Evolutionary conservation across 805 yeast genomes (phyloP).

Genomic region (Cyberlindnera sargentensis): DNA sequence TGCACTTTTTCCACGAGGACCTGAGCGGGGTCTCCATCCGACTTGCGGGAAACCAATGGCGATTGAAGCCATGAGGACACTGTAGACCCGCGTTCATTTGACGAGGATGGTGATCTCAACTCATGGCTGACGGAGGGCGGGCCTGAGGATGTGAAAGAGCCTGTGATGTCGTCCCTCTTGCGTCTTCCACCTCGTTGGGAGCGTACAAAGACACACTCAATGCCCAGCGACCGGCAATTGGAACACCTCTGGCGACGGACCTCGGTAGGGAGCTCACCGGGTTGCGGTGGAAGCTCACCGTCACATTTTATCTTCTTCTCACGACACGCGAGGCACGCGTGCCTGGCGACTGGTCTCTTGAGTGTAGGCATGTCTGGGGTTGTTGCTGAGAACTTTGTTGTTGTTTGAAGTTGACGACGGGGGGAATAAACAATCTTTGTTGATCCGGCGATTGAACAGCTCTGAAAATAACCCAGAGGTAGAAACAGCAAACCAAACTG

Average conservation of each 20-base stretch:
- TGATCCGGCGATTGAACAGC: too few relatives aligned
- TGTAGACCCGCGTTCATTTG: not conserved
- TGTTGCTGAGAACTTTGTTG: not conserved
- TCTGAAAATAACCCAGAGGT: too few relatives aligned
- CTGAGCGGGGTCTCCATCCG: conserved; percentile 4
- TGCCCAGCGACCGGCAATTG: conserved; percentile 39
- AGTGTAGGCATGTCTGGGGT: not conserved
- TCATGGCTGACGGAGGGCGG: not conserved
- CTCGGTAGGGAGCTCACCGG: conserved; percentile 23
- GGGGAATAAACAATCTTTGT: not conserved
- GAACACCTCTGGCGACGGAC: conserved; percentile 30
- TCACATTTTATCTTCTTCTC: conserved; percentile 63
- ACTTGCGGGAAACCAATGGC: conserved; percentile 4
- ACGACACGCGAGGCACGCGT: conserved; percentile 59
- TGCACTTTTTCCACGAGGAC: conserved; percentile 17
- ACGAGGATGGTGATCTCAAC: not conserved
- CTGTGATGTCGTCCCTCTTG: conserved; percentile 9
- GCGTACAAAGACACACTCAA: conserved; percentile 49
- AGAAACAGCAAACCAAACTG: too few relatives aligned
- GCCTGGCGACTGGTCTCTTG: conserved; percentile 45
- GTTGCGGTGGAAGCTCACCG: conserved; percentile 37
- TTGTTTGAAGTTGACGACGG: not conserved
- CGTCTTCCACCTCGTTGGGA: conserved; percentile 54
- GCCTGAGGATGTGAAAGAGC: not conserved
- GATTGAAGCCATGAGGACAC: conserved; percentile 2